phyloP scores from a whole-genome alignment of 2,329 filamentous ascomycete species.

The Colletotrichum lentis region DNA sequence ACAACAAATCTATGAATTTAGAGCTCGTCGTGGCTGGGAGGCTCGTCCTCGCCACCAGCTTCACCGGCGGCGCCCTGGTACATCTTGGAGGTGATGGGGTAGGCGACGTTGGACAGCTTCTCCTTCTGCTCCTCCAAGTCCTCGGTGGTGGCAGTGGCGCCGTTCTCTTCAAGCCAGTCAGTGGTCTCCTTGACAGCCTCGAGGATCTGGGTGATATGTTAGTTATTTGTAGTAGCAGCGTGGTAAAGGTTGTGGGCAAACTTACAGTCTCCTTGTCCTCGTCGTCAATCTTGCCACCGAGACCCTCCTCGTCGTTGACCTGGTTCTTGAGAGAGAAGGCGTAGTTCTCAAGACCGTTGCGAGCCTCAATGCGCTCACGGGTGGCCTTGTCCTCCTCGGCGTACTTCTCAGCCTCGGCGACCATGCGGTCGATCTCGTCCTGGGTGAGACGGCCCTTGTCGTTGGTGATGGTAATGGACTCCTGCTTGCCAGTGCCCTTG shows the following conservation, averaged over 20 bases:
- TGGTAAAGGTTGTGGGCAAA: slow-evolving; percentile 44
- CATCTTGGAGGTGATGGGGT: slow-evolving; percentile 99
- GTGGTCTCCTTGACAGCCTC: slow-evolving; percentile 96
- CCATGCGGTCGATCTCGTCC: slow-evolving; percentile 99
- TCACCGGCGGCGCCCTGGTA: slow-evolving; percentile 71
- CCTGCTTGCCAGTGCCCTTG: slow-evolving; percentile 97
- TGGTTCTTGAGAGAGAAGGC: slow-evolving; percentile 99
- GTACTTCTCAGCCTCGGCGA: slow-evolving; percentile 96
- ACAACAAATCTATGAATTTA: slow-evolving; percentile 58
- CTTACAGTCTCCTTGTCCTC: slow-evolving; percentile 96
- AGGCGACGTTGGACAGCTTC: slow-evolving; percentile 95
- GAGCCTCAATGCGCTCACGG: slow-evolving; percentile 94
- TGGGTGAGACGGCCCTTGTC: slow-evolving; percentile 97
- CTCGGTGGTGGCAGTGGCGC: slow-evolving; percentile 81
- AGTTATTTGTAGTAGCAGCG: background rate
- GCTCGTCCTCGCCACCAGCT: slow-evolving; percentile 73
- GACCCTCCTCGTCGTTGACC: slow-evolving; percentile 93
- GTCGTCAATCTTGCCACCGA: slow-evolving; percentile 97
- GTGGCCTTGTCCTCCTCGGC: slow-evolving; percentile 99
- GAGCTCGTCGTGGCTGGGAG: slow-evolving; percentile 77
- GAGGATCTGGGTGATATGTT: slow-evolving; percentile 65
- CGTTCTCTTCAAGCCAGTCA: slow-evolving; percentile 98
- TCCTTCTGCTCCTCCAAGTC: slow-evolving; percentile 99
- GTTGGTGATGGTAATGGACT: slow-evolving; percentile 99
- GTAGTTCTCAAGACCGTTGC: slow-evolving; percentile 98